Percentiles rank a stretch among this genome's conserved stretches.
phyloP scores from a whole-genome alignment of 495 filamentous ascomycete genomes.

The Gamarada debralockiae region DNA sequence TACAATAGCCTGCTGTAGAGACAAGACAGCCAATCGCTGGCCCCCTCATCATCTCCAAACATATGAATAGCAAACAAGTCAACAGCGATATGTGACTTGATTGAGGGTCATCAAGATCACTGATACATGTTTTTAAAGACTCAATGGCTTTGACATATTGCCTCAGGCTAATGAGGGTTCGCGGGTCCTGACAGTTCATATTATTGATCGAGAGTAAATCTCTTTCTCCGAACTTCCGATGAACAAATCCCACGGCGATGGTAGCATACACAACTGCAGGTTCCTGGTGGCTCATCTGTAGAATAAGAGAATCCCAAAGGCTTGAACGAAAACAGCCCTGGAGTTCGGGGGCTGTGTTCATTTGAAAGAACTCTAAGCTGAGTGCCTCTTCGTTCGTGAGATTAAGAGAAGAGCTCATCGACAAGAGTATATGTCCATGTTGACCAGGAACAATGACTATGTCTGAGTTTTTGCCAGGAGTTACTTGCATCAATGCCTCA shows the following conservation, averaged over 20 bases:
- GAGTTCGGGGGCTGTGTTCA: neutral
- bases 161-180: neutral
- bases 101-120: neutral
- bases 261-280: neutral
- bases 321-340: neutral
- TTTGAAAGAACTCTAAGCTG: neutral
- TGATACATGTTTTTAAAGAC: neutral
- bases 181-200: neutral
- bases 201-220: neutral
- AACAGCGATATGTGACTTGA: neutral
- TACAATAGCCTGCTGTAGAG: too few species aligned
- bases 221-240: neutral
- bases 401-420: neutral
- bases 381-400: neutral
- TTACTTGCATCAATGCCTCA: too few species aligned
- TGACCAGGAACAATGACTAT: too few species aligned
- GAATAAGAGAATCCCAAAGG: neutral
- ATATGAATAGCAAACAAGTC: neutral
- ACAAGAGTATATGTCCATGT: too few species aligned
- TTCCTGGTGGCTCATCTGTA: neutral
- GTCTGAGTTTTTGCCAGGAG: too few species aligned
- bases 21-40: neutral
- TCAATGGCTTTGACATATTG: neutral
- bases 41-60: neutral
- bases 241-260: neutral